These are phyloP conservation scores for Ogataea salicorniae DNA, from an alignment of 805 yeast species.

Conservation along the genomic window DNA sequence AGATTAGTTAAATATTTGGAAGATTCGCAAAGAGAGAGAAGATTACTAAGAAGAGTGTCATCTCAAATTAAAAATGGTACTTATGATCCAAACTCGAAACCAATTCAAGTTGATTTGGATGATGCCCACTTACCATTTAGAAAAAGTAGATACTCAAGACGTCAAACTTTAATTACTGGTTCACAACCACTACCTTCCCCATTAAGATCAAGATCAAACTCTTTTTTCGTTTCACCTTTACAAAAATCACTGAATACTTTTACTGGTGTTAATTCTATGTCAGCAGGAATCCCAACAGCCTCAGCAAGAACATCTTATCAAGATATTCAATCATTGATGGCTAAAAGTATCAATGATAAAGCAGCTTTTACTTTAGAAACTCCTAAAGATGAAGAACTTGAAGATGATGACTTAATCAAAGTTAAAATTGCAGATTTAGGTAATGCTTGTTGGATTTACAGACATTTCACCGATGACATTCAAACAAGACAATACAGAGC, in stretches of 20 bases:
- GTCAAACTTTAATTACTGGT: conserved; percentile 78
- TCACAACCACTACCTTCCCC: conserved; percentile 94
- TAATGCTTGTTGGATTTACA: conserved; percentile 77
- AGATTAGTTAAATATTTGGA: conserved; percentile 42
- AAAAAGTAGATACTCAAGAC: conserved; percentile 43
- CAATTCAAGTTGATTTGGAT: conserved; percentile 9
- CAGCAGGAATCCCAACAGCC: conserved; percentile 3
- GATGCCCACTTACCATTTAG: conserved; percentile 22
- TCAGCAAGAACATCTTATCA: conserved; percentile 15
- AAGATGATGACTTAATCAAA: conserved; percentile 50
- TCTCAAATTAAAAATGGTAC: conserved; percentile 18
- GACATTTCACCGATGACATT: conserved; percentile 82
- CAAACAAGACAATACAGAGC: conserved; percentile 92
- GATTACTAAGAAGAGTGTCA: conserved; percentile 26
- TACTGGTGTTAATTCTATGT: conserved; percentile 10
- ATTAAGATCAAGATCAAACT: conserved; percentile 45
- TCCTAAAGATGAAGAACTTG: conserved; percentile 33
- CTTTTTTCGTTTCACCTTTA: conserved; percentile 26
- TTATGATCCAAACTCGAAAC: conserved; percentile 9
- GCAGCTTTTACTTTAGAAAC: conserved; percentile 27
- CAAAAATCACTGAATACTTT: conserved; percentile 12
- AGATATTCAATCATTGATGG: conserved; percentile 34
- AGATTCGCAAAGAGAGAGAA: conserved; percentile 33
- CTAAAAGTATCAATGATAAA: conserved; percentile 33
- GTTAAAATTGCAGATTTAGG: conserved; percentile 93